Conservation (phyloP, 306 rosid genomes). For the Sesbania bispinosa region DNA sequence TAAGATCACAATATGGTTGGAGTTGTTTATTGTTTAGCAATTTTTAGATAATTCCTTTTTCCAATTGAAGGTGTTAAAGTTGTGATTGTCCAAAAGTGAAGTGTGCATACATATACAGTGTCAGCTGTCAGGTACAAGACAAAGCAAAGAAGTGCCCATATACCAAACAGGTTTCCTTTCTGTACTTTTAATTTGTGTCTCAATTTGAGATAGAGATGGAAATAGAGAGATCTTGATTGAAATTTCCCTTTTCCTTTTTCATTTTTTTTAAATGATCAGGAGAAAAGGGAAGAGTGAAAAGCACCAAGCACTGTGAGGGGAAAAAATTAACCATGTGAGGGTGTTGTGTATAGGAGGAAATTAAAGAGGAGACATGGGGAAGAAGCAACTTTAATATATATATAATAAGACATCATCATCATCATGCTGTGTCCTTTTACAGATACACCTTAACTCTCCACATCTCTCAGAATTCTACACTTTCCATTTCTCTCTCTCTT, state of each 20-base stretch:
- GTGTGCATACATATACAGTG: conserved; percentile 31
- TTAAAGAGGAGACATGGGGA: conserved; percentile 31
- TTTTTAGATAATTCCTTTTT: conserved; percentile 29
- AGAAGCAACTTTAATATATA: conserved; percentile 39
- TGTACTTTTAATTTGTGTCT: too few species aligned
- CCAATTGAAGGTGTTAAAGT: conserved; percentile 26
- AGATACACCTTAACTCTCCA: conserved; percentile 26
- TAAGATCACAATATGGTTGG: conserved; percentile 21
- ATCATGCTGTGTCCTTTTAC: conserved; percentile 28
- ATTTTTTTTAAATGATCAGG: too few species aligned
- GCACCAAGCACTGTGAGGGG: not conserved
- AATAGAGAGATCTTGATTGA: not conserved
- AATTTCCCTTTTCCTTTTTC: too few species aligned
- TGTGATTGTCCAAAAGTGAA: conserved; percentile 8
- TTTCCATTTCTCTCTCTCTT: not conserved
- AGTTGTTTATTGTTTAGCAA: conserved; percentile 30
- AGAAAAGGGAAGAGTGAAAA: not conserved
- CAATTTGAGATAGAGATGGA: not conserved
- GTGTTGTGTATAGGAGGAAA: too few species aligned
- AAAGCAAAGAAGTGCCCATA: conserved; percentile 13
- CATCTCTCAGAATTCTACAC: conserved; percentile 30
- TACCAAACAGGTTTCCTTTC: too few species aligned
- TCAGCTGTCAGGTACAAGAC: conserved; percentile 28
- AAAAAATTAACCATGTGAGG: conserved; percentile 7
- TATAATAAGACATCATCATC: conserved; percentile 21